Percentiles rank a stretch among this genome's conserved stretches.
Conservation (phyloP, 805 yeast species). For the Starmerella davenportii region DNA sequence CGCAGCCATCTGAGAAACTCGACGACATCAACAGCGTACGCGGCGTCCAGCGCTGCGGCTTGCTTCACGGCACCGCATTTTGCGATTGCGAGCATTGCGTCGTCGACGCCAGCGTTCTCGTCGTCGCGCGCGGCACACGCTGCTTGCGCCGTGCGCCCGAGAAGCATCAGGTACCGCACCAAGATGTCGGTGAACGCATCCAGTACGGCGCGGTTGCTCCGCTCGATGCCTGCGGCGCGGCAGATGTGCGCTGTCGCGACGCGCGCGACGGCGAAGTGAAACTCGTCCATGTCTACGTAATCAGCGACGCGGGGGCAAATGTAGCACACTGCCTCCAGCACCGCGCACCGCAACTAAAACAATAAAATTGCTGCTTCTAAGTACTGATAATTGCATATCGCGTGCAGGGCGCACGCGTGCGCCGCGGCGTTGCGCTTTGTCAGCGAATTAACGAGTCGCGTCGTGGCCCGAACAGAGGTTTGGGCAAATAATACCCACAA, state of each 20-base stretch:
- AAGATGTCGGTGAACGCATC: constrained; percentile 66
- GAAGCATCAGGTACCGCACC: constrained; percentile 39
- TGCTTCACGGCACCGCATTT: constrained; percentile 48
- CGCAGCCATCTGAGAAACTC: constrained; percentile 36
- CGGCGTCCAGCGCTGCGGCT: constrained; percentile 29
- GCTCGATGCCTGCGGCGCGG: constrained; percentile 69
- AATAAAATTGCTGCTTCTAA: no score
- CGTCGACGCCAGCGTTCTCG: constrained; percentile 38
- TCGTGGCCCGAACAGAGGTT: neutral
- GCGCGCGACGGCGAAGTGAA: constrained; percentile 31
- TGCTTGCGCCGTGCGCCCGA: constrained; percentile 33
- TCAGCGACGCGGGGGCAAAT: no score
- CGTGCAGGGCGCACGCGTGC: no score
- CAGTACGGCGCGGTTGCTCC: constrained; percentile 50
- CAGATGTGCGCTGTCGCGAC: constrained; percentile 39
- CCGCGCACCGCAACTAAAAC: no score
- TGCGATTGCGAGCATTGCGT: constrained; percentile 52
- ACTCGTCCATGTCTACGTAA: constrained; percentile 21
- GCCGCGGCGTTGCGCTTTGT: no score
- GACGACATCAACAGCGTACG: constrained; percentile 27
- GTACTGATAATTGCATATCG: no score
- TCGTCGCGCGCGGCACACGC: constrained; percentile 34
- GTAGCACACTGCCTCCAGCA: no score
- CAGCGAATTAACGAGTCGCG: neutral
- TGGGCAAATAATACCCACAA: no score